Percentiles rank a stretch among this genome's conserved stretches.
Evolutionary conservation across 2,329 filamentous ascomycete species (phyloP).

Genomic region (Fusarium heterosporum): DNA sequence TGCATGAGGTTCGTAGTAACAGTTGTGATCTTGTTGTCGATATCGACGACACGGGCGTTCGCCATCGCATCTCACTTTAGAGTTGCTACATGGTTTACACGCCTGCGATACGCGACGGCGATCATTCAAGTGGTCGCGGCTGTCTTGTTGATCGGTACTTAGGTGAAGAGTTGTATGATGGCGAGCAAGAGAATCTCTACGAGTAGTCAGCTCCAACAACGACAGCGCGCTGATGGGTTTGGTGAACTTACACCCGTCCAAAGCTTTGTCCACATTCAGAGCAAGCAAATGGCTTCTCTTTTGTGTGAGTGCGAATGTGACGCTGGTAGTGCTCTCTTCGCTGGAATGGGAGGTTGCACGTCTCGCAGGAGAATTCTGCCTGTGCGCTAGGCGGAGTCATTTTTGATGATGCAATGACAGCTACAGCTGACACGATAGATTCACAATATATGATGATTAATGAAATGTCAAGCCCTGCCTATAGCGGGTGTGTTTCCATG

Average conservation of each 20-base stretch:
- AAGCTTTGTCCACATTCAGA: slow-evolving; percentile 17
- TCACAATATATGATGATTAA: too few species aligned
- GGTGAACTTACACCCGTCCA: slow-evolving; percentile 10
- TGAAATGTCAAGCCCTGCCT: too few species aligned
- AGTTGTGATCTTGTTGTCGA: slow-evolving; percentile 3
- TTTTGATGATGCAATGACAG: neutral
- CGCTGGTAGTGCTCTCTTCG: slow-evolving; percentile 12
- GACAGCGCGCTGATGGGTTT: too few species aligned
- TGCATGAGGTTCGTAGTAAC: slow-evolving; percentile 12
- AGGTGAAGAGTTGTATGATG: slow-evolving; percentile 9
- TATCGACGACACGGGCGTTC: neutral
- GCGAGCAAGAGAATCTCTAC: slow-evolving; percentile 12
- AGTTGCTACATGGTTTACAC: slow-evolving; percentile 1
- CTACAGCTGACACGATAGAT: too few species aligned
- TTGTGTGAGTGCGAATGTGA: slow-evolving; percentile 14
- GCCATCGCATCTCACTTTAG: slow-evolving; percentile 10
- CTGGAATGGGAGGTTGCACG: slow-evolving; percentile 8
- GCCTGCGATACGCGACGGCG: slow-evolving; percentile 10
- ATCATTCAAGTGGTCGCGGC: neutral
- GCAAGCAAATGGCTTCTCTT: slow-evolving; percentile 12
- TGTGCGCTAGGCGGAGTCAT: slow-evolving; percentile 1
- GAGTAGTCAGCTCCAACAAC: too few species aligned
- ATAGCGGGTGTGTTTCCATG: too few species aligned
- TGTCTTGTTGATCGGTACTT: neutral
- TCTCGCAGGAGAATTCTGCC: slow-evolving; percentile 7